phyloP scores from a whole-genome alignment of 345 rosid species.

The Citrus glauca region DNA sequence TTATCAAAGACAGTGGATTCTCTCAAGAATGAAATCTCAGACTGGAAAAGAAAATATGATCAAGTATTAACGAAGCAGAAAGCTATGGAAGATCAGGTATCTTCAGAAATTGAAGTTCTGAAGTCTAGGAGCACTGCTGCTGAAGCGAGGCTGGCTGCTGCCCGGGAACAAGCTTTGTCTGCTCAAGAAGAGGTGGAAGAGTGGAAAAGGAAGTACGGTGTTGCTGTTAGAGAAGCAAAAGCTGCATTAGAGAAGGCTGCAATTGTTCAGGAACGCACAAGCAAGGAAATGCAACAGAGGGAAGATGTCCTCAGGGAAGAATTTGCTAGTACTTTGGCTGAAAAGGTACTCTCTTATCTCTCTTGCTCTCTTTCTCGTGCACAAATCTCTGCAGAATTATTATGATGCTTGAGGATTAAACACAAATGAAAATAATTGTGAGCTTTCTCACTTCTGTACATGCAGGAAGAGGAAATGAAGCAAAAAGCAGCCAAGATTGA shows the following conservation, averaged over 20 bases:
- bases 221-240: slow-evolving; percentile 84
- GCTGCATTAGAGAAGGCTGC: slow-evolving; percentile 94
- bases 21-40: slow-evolving; percentile 60
- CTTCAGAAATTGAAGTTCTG: slow-evolving; percentile 74
- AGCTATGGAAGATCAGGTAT: slow-evolving; percentile 67
- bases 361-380: slow-evolving; percentile 7
- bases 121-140: slow-evolving; percentile 83
- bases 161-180: slow-evolving; percentile 77
- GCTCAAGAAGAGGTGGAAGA: slow-evolving; percentile 92
- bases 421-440: neutral
- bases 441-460: slow-evolving; percentile 12
- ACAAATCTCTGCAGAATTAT: neutral
- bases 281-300: slow-evolving; percentile 75
- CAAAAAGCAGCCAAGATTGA: slow-evolving; percentile 66
- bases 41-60: slow-evolving; percentile 77
- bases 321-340: slow-evolving; percentile 51
- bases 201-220: slow-evolving; percentile 91
- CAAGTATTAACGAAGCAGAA: slow-evolving; percentile 64
- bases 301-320: slow-evolving; percentile 88
- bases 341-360: slow-evolving; percentile 48
- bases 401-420: neutral
- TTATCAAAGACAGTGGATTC: slow-evolving; percentile 71
- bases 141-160: slow-evolving; percentile 96
- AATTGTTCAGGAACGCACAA: slow-evolving; percentile 67
- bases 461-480: slow-evolving; percentile 84